Evolutionary conservation across 257 asterid species (phyloP), one percentile per base, ranked within the genome.

Genomic region (Craterostigma plantagineum): DNA sequence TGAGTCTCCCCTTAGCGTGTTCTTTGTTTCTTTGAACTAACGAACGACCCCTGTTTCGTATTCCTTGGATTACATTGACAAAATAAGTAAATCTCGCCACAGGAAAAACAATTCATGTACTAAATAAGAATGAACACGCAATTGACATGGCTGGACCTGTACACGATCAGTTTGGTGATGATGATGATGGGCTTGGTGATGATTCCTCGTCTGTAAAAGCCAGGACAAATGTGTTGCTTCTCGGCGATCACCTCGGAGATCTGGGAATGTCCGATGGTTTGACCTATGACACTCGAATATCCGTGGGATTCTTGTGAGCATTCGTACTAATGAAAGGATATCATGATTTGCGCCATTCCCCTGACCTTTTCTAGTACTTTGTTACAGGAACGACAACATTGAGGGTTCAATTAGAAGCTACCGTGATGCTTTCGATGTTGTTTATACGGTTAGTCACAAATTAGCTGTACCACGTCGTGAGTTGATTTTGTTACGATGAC

Each of bases 241-340:
- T 85, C 34, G 96, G 94, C 49, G 96, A 81, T 63, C 96, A 81
- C 52, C 63, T 81, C 52, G 96, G 96, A 54, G 94, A 85, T 65
- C 70, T 85, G 65, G 92, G 96, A 56, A 85, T 85, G 94, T 77
- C 94, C 33, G 94, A 85, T 50, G 94, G 96, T 59, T 63, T 85
- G 65, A 72, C 73, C 59, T 85, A 72, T 48, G 66, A 65, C 35
- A 70, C 92, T 51, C 66, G 75, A 57, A 85, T 85, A 58, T 85
- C 96, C 38, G 79, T 81, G 34, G 96, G 94, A 57, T 85, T 80
- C 60, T 66, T 85, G 94, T 85, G 63, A 85, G 96, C 74, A 39
- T 10, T n/a, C 14, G 12, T 57, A 42, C 16, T 14, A 1, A 23
- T 7, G 10, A 14, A 10, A 9, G 45, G 9, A 1, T 8, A 55